Conservation (phyloP, 2,329 filamentous ascomycete species). For the Trichoderma simmonsii region DNA sequence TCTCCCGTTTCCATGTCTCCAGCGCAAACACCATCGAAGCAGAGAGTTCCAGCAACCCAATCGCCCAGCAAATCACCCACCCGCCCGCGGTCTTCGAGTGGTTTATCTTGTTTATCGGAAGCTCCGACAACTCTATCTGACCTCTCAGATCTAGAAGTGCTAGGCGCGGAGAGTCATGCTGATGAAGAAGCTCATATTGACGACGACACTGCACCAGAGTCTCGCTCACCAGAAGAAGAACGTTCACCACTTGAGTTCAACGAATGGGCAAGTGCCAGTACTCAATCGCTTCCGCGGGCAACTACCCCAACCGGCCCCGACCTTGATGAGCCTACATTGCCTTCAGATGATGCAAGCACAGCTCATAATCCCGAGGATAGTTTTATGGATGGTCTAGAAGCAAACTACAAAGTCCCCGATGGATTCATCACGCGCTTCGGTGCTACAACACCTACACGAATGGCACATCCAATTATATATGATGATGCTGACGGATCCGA, state of each 20-base stretch:
- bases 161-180: not conserved
- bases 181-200: not conserved
- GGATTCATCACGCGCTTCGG: not conserved
- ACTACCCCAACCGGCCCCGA: not conserved
- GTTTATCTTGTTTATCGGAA: not conserved
- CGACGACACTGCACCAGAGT: not conserved
- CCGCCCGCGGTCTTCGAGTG: not conserved
- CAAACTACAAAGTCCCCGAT: not conserved
- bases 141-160: not conserved
- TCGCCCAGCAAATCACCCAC: not conserved
- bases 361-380: too few relatives aligned
- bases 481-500: not conserved
- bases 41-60: not conserved
- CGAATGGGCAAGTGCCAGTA: not conserved
- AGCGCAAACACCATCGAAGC: conserved; percentile 3
- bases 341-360: not conserved
- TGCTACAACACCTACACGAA: not conserved
- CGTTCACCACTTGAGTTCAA: not conserved
- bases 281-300: not conserved
- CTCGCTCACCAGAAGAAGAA: not conserved
- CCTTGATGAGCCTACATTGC: not conserved
- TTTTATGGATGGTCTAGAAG: not conserved
- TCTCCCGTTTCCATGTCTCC: not conserved
- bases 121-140: not conserved
- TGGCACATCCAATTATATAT: not conserved